A percentile compares a stretch with the other conserved stretches of the same genome.
These are phyloP conservation scores for Nicotiana undulata DNA, from an alignment of 257 asterid species.

Conservation along the genomic window DNA sequence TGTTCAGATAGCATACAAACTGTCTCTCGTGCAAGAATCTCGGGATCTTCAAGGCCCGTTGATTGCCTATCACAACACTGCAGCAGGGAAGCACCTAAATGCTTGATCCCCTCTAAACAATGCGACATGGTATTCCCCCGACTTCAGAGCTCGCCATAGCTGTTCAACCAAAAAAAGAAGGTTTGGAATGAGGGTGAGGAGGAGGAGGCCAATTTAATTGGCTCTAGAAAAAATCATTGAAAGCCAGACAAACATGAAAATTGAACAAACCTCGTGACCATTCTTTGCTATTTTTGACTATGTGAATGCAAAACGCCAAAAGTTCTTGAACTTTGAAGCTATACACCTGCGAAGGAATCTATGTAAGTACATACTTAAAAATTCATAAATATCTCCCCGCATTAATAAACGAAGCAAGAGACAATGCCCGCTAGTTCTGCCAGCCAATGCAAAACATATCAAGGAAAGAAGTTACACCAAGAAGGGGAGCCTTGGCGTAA, in stretches of 20 bases:
- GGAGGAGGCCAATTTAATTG: neutral
- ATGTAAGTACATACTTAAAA: neutral
- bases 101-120: conserved; percentile 84
- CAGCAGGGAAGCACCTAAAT: conserved; percentile 70
- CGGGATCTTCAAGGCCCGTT: conserved; percentile 86
- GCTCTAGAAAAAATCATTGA: neutral
- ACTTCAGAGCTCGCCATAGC: conserved; percentile 74
- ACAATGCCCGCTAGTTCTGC: neutral
- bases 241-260: neutral
- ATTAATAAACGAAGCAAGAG: neutral
- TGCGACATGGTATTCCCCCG: conserved; percentile 69
- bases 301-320: conserved; percentile 8
- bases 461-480: neutral
- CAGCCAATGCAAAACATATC: neutral
- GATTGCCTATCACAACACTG: conserved; percentile 86
- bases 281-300: conserved; percentile 42
- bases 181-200: neutral
- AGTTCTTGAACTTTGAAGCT: neutral
- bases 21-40: conserved; percentile 89
- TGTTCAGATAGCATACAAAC: conserved; percentile 58
- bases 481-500: no score
- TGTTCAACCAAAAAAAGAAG: conserved; percentile 17
- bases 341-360: neutral
- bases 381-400: neutral
- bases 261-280: conserved; percentile 55